Conservation (phyloP, 306 rosid genomes). For the Fragaria ananassa region DNA sequence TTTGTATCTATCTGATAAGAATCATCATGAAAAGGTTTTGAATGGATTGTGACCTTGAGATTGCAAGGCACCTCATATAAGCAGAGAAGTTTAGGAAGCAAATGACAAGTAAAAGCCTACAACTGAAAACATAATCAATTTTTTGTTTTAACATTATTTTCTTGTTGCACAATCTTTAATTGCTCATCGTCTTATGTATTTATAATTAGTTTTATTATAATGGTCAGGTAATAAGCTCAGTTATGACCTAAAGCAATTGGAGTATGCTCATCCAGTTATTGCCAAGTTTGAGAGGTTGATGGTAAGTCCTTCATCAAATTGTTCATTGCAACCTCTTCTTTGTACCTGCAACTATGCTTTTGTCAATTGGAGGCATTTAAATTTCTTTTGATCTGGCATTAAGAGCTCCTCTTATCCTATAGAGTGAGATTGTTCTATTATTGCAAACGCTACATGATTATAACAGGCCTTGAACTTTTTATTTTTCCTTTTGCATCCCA, state of each 20-base stretch:
- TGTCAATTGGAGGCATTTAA: not conserved
- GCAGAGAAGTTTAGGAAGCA: not conserved
- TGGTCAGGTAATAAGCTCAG: constrained; percentile 48
- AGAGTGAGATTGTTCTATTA: too few relatives aligned
- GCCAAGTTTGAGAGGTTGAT: constrained; percentile 72
- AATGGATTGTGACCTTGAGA: not conserved
- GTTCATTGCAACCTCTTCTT: constrained; percentile 13
- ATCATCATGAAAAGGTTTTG: not conserved
- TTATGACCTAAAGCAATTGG: constrained; percentile 45
- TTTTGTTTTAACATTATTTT: not conserved
- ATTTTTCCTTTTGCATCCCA: not conserved
- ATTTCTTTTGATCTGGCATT: not conserved
- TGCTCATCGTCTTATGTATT: constrained; percentile 7
- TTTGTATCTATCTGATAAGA: not conserved
- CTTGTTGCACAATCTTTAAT: not conserved
- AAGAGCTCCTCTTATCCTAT: not conserved
- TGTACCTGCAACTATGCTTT: not conserved
- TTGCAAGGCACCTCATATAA: not conserved
- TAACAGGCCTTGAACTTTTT: not conserved
- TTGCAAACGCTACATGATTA: not conserved
- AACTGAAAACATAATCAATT: not conserved
- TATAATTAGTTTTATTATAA: constrained; percentile 12
- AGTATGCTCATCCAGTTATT: constrained; percentile 53
- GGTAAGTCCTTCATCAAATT: constrained; percentile 49
- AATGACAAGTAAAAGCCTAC: not conserved